These are phyloP conservation scores for Eucalyptus regnans DNA, from an alignment of 345 rosid species.

Conservation along the genomic window DNA sequence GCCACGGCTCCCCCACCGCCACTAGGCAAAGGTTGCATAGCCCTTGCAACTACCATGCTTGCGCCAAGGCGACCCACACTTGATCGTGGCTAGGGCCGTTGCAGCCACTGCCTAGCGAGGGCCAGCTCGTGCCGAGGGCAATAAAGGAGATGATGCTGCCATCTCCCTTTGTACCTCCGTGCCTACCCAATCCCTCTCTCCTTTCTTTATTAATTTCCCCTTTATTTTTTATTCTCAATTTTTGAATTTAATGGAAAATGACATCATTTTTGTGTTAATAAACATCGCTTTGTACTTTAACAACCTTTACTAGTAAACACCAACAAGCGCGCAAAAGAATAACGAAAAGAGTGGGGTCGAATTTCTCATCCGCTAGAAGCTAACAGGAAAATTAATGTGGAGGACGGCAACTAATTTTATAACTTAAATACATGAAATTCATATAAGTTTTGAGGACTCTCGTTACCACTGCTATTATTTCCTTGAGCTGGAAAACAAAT, in stretches of 20 bases:
- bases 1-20: rapidly evolving
- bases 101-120: rapidly evolving
- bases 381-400: background rate
- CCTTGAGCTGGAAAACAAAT: too few relatives aligned
- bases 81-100: rapidly evolving
- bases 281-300: background rate
- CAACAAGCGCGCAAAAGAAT: background rate
- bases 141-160: background rate
- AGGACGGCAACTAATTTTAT: background rate
- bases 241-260: background rate
- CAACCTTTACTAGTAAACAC: background rate
- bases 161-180: rapidly evolving
- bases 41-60: background rate
- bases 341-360: background rate
- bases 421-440: background rate
- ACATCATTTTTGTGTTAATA: background rate
- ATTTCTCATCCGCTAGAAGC: background rate
- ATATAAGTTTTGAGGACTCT: background rate
- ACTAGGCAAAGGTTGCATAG: background rate
- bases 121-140: background rate
- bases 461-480: too few relatives aligned
- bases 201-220: background rate
- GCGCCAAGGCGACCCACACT: background rate
- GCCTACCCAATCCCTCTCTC: background rate
- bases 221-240: background rate